Base-by-base conservation (phyloP, 768 basidiomycete genomes). In the Filobasidium floriforme region DNA sequence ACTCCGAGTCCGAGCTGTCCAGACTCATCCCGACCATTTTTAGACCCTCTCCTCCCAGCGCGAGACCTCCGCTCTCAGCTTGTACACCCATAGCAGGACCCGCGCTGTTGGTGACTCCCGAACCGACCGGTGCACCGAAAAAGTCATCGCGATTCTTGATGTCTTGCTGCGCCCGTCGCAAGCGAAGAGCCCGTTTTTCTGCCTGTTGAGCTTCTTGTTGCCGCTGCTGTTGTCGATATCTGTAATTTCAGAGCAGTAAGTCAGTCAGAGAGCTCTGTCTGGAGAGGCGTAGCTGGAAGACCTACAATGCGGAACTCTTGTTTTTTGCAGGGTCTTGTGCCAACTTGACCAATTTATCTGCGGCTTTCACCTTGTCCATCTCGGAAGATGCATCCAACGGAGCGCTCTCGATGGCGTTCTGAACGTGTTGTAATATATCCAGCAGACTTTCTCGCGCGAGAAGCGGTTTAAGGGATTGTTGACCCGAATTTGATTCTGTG, bases 281-380 rank as follows among this genome's bases (percentile, higher is more conserved):
- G 18, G 24, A 49, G 22, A 57, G 29, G 19, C 22, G 11, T 7
- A 52, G 7, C 40, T 22, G 7, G 12, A 14, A 22, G 29, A 32
- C 41, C 49, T 62, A 62, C 57, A 65, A 18, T 4, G 43, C n/a
- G 14, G 60, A 62, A 55, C 65, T 69, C 61, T 68, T 64, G 54
- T 65, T 87, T 78, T 93, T 96, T 79, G 94, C 92, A 5, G 96
- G 96, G 73, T 99, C 98, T 76, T 92, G 90, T 82, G 94, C 97
- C 43, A 88, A 73, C 73, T 85, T 87, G 55, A 99, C 81, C 54
- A 92, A 82, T 74, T 88, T 84, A 77, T 99, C 96, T 7, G 98
- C 87, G 73, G 89, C 88, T 15, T 89, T 88, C 15, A 97, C 92
- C 37, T 84, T 82, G 66, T 91, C 91, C 14, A 94, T 82, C 66